Conservation (phyloP, 2,329 filamentous ascomycete species). For the Verticillium nonalfalfae region DNA sequence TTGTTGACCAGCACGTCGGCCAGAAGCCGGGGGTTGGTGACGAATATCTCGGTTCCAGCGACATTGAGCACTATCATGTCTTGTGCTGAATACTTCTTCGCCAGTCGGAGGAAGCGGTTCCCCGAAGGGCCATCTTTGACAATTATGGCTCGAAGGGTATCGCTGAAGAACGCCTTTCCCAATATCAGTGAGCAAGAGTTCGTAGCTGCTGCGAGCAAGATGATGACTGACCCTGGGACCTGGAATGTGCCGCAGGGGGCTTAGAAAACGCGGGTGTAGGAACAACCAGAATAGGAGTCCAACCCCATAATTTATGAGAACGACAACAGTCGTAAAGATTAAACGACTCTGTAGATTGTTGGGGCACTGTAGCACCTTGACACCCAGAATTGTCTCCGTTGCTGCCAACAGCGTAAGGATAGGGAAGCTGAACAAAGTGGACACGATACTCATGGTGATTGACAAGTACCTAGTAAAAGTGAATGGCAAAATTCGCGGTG, state of each 20-base stretch:
- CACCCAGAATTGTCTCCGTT: slow-evolving; percentile 17
- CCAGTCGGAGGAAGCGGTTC: slow-evolving; percentile 17
- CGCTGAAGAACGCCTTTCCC: slow-evolving; percentile 9
- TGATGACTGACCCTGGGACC: slow-evolving; percentile 7
- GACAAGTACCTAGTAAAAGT: not conserved
- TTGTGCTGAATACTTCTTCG: slow-evolving; percentile 15
- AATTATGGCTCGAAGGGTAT: slow-evolving; percentile 9
- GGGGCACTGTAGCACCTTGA: slow-evolving; percentile 18
- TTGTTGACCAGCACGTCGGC: slow-evolving; percentile 35
- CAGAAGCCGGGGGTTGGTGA: slow-evolving; percentile 15
- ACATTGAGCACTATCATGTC: slow-evolving; percentile 15
- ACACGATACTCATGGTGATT: slow-evolving; percentile 3
- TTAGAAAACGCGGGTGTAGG: slow-evolving; percentile 14
- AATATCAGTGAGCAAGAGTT: not conserved
- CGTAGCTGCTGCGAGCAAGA: not conserved
- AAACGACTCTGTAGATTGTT: slow-evolving; percentile 11
- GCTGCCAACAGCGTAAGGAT: slow-evolving; percentile 16
- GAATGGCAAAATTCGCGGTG: not conserved
- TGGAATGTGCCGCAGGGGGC: slow-evolving; percentile 14
- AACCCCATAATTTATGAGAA: slow-evolving; percentile 13
- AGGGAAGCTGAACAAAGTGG: slow-evolving; percentile 15
- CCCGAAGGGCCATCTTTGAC: slow-evolving; percentile 15
- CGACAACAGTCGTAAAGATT: slow-evolving; percentile 4
- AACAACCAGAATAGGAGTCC: slow-evolving; percentile 11
- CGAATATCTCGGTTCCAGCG: slow-evolving; percentile 11